Base-by-base conservation (phyloP, 1,139 yeast genomes). In the Diutina rugosa region DNA sequence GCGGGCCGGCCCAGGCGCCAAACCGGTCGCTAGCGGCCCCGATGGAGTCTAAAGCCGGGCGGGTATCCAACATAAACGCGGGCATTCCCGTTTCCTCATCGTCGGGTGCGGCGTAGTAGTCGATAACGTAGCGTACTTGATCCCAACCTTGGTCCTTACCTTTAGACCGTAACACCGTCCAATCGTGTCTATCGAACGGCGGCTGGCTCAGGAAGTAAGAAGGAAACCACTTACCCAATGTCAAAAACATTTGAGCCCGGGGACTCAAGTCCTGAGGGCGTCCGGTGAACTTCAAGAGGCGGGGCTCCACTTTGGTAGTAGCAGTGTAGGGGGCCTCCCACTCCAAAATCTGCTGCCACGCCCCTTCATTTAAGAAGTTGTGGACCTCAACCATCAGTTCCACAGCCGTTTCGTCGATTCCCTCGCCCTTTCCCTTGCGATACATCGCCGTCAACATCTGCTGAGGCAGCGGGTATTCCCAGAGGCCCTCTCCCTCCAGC, bases 401-500 rank as follows among this genome's bases (percentile, higher is more conserved):
- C 6, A 93, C 97, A 0, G 97, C 97, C 61, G 90, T 97, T 68
- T 90, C 98, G 2, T 95, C 95, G 48, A 93, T 80, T 30, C 83
- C 89, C 54, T 87, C 86, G 38, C 85, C 89, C 65, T 90, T 90
- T 14, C 97, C 97, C 71, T 93, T 93, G 61, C 93, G 81, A 52
- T 90, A 73, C 98, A 93, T 93, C 30, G 99, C 99, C 67, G 91
- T 91, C 61, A 90, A 83, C 99, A 93, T 95, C 68, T 93, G 99
- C 69, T 93, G 99, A 0, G 99, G 99, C 1, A 97, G 90, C 1
- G 99, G 99, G 68, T 95, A 93, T 69, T 93, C 99, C 99, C 99
- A 93, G 54, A 85, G 82, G 0, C 95, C 91, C 59, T 80, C 81
- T 30, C 73, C 78, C 3, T 73, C 75, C n/a, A 70, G 67, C 46